These are phyloP conservation scores for Murraya paniculata DNA, from an alignment of 345 rosid genomes.

Conservation along the genomic window DNA sequence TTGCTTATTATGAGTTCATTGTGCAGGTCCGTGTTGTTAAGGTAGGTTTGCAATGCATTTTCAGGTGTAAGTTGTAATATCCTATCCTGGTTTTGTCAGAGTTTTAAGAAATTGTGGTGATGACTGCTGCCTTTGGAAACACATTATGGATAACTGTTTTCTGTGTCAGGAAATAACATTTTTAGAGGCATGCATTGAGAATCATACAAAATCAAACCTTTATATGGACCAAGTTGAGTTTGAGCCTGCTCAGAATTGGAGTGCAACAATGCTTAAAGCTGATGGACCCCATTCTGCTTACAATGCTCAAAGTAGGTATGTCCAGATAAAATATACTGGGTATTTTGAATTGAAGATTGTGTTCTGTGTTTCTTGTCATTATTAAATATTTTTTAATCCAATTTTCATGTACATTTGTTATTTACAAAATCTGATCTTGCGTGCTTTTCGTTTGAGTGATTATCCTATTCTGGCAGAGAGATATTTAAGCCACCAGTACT, in stretches of 20 bases:
- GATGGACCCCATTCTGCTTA: conserved; percentile 43
- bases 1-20: conserved; percentile 4
- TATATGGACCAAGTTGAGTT: conserved; percentile 98
- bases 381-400: not conserved
- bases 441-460: conserved; percentile 6
- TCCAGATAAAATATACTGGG: not conserved
- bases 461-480: conserved; percentile 42
- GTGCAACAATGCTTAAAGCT: conserved; percentile 54
- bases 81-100: conserved; percentile 2
- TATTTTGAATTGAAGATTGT: not conserved
- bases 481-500: conserved; percentile 66
- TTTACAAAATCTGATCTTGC: not conserved
- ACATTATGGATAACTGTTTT: conserved; percentile 1
- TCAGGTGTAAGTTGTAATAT: conserved; percentile 29
- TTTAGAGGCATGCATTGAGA: conserved; percentile 94
- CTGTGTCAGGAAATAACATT: conserved; percentile 73
- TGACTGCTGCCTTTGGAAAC: not conserved
- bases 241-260: conserved; percentile 91
- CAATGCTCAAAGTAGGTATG: conserved; percentile 47
- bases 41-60: conserved; percentile 48
- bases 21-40: conserved; percentile 90
- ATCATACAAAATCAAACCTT: conserved; percentile 87
- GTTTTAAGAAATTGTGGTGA: not conserved
- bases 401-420: not conserved
- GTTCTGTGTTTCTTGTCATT: not conserved